phyloP scores from a whole-genome alignment of 768 basidiomycete species.

The Rhodotorula diobovata region DNA sequence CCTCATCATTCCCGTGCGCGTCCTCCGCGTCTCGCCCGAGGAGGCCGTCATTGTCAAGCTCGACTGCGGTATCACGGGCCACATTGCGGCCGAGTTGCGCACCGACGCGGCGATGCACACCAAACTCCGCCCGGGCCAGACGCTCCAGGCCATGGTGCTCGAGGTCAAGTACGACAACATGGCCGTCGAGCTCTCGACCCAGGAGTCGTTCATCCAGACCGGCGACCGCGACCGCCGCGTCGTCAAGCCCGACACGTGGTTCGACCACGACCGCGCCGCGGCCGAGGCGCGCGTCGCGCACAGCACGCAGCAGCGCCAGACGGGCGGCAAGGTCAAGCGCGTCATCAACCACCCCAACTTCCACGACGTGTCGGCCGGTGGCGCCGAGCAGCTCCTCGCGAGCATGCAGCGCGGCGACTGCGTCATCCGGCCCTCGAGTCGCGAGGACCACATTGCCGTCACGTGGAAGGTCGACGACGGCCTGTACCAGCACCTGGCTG shows the following conservation, averaged over 20 bases:
- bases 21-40: constrained; percentile 47
- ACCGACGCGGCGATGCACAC: constrained; percentile 30
- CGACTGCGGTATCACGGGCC: constrained; percentile 89
- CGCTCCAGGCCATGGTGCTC: constrained; percentile 72
- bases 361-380: constrained; percentile 83
- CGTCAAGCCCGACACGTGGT: constrained; percentile 42
- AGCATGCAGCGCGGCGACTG: constrained; percentile 92
- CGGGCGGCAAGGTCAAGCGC: constrained; percentile 70
- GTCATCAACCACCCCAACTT: constrained; percentile 98
- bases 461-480: constrained; percentile 99
- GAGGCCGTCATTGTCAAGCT: constrained; percentile 58
- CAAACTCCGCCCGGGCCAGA: constrained; percentile 61
- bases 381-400: constrained; percentile 84
- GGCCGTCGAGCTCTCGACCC: constrained; percentile 65
- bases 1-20: constrained; percentile 60
- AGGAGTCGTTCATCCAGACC: constrained; percentile 27
- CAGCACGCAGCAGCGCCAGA: constrained; percentile 57
- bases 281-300: constrained; percentile 51
- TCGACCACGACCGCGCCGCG: constrained; percentile 42
- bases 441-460: constrained; percentile 84
- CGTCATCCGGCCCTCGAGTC: constrained; percentile 91
- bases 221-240: constrained; percentile 49
- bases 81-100: constrained; percentile 62
- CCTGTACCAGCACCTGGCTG: constrained; percentile 86
- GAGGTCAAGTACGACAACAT: constrained; percentile 62